Evolutionary conservation across 345 rosid species (phyloP).

Genomic region (Cardamine resedifolia): DNA sequence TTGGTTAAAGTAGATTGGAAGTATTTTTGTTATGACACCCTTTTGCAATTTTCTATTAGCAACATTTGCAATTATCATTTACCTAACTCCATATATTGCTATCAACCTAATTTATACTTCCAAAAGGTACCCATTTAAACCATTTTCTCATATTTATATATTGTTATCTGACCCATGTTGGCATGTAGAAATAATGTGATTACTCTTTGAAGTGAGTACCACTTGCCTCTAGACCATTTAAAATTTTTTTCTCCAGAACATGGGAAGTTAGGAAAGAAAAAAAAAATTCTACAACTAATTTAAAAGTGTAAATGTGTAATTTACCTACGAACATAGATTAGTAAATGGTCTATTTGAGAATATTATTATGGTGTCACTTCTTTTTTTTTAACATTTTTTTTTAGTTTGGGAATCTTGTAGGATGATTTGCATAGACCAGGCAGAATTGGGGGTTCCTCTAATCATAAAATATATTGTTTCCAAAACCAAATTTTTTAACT

Average conservation of each 20-base stretch:
- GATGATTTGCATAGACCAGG: no score
- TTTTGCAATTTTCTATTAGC: neutral
- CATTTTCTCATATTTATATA: neutral
- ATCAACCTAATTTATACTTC: no score
- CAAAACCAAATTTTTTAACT: no score
- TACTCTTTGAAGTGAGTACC: constrained; percentile 3
- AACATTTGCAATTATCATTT: neutral
- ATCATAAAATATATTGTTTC: no score
- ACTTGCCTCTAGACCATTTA: neutral
- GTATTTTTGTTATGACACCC: neutral
- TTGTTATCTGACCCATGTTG: neutral
- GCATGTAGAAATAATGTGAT: constrained; percentile 2
- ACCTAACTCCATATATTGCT: neutral
- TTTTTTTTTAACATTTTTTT: no score
- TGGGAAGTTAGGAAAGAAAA: neutral
- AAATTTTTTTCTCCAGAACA: neutral
- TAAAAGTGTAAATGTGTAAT: neutral
- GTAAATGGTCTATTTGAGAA: neutral
- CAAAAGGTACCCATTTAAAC: neutral
- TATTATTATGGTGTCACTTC: no score
- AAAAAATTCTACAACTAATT: neutral
- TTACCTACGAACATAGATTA: neutral
- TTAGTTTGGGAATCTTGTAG: no score
- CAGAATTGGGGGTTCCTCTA: no score
- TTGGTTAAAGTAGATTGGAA: neutral